Evolutionary conservation across 306 rosid genomes (phyloP), one percentile per base, ranked within the genome.

Genomic region (Delonix regia): DNA sequence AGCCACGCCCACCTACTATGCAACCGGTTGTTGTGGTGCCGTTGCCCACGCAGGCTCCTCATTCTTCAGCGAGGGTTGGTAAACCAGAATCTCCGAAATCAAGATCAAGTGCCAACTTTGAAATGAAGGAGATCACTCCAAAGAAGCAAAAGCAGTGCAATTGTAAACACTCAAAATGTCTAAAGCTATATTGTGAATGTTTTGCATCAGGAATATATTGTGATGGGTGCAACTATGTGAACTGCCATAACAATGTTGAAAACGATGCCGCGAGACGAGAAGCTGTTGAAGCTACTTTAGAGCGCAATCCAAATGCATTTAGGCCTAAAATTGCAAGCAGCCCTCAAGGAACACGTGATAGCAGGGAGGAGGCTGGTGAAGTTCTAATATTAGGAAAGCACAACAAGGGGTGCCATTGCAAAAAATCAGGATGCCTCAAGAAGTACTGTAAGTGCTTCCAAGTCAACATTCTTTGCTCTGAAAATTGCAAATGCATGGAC

Each of bases 191-290:
- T 73, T 94, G 98, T 60, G 98, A 94, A 85, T 94, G 98, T 82
- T 94, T 94, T 84, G 98, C 98, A 56, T 94, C 98, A 52, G 97
- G 98, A 83, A n/a, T n/a, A n/a, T n/a, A n/a, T n/a, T n/a, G n/a
- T n/a, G n/a, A n/a, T n/a, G n/a, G n/a, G n/a, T n/a, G n/a, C n/a
- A n/a, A n/a, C n/a, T n/a, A n/a, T n/a, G n/a, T n/a, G n/a, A n/a
- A n/a, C n/a, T n/a, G n/a, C n/a, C n/a, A n/a, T n/a, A n/a, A n/a
- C n/a, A n/a, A n/a, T n/a, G n/a, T n/a, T n/a, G n/a, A n/a, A n/a
- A n/a, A n/a, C n/a, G n/a, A n/a, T n/a, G n/a, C n/a, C n/a, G n/a
- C n/a, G n/a, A n/a, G n/a, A n/a, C n/a, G n/a, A n/a, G n/a, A n/a
- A n/a, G n/a, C n/a, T n/a, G n/a, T n/a, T n/a, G n/a, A n/a, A n/a